Evolutionary conservation across 805 yeast species (phyloP).

Genomic region (Yarrowia keelungensis): DNA sequence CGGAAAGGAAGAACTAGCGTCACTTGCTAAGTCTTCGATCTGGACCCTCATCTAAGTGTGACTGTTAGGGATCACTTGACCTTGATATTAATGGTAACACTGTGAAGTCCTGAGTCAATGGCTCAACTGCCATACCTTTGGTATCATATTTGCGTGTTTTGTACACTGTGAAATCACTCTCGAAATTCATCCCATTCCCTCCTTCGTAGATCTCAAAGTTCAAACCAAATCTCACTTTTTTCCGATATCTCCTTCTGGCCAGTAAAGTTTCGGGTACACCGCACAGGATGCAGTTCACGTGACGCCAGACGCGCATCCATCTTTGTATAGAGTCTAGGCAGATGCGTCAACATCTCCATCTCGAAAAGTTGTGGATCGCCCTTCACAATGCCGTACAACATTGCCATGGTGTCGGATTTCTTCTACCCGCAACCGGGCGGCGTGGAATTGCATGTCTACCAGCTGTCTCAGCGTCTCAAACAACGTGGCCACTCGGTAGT

Average conservation of each 20-base stretch:
- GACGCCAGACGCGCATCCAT: constrained; percentile 12
- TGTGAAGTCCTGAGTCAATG: too few species aligned
- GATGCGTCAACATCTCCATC: not conserved
- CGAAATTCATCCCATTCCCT: too few species aligned
- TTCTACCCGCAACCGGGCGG: constrained; percentile 99
- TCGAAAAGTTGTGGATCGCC: not conserved
- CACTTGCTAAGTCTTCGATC: too few species aligned
- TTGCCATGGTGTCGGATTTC: constrained; percentile 86
- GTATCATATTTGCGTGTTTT: too few species aligned
- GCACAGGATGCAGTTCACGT: constrained; percentile 19
- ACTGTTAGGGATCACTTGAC: too few species aligned
- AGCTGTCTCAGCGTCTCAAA: constrained; percentile 78
- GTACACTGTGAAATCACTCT: too few species aligned
- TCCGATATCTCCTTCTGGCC: constrained; percentile 12
- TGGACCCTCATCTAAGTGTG: too few species aligned
- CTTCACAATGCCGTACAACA: constrained; percentile 25
- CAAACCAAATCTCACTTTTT: not conserved
- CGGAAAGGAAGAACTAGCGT: too few species aligned
- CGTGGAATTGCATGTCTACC: constrained; percentile 93
- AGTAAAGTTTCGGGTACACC: constrained; percentile 13
- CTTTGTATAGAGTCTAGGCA: too few species aligned
- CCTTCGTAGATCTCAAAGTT: too few species aligned
- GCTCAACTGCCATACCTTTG: too few species aligned
- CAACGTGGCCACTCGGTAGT: constrained; percentile 84
- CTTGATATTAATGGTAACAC: too few species aligned